These are phyloP conservation scores for Theileria sp. DNA, from an alignment of 169 alveolate species.

Conservation along the genomic window DNA sequence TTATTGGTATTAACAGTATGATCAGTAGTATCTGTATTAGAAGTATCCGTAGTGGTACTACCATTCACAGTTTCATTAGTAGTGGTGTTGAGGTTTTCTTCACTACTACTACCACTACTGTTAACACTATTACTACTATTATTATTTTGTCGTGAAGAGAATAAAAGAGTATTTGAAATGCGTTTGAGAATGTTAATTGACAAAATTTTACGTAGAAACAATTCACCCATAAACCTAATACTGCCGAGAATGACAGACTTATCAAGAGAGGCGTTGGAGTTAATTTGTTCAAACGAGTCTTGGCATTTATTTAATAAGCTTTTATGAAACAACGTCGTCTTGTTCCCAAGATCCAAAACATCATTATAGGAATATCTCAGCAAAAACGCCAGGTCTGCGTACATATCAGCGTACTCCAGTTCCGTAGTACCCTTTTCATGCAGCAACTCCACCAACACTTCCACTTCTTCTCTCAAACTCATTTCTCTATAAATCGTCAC, in stretches of 20 bases:
- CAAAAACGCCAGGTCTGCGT: constrained; percentile 85
- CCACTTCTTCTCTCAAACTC: constrained; percentile 70
- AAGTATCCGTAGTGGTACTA: not conserved
- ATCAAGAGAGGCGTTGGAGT: constrained; percentile 37
- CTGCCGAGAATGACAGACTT: constrained; percentile 83
- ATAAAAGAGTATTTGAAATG: constrained; percentile 78
- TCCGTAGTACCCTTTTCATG: constrained; percentile 85
- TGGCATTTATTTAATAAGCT: constrained; percentile 55
- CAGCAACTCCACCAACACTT: constrained; percentile 74
- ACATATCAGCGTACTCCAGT: constrained; percentile 89
- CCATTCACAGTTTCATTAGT: not conserved
- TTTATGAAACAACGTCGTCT: constrained; percentile 46
- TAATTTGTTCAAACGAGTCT: constrained; percentile 57
- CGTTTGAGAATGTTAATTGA: constrained; percentile 81
- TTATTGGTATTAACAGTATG: not conserved
- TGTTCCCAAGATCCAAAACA: constrained; percentile 53
- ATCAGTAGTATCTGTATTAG: not conserved
- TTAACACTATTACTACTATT: not conserved
- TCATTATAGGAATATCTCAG: constrained; percentile 51
- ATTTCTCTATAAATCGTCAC: constrained; percentile 75
- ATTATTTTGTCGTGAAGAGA: not conserved
- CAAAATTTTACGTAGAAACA: constrained; percentile 81
- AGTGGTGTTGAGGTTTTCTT: not conserved
- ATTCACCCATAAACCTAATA: constrained; percentile 85
- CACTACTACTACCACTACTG: not conserved